Evolutionary conservation across 495 filamentous ascomycete species (phyloP), one percentile per base, ranked within the genome.

Genomic region (Aspergillus asperescens): DNA sequence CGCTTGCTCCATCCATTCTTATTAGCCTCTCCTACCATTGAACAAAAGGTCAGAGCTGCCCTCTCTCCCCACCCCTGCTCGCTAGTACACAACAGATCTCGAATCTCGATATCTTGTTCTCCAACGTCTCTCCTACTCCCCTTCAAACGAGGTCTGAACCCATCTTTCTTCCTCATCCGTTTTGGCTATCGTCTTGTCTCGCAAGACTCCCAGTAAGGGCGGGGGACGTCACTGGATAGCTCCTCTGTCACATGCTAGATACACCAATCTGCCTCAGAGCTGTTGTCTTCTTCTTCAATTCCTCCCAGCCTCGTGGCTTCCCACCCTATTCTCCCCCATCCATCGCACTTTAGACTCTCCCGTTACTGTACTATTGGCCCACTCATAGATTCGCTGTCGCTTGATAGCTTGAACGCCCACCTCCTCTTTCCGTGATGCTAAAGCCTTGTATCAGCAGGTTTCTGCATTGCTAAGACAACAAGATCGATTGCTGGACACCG

Each of bases 171-270:
- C n/a, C n/a, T n/a, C n/a, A n/a, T n/a, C n/a, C n/a, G n/a, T n/a
- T n/a, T n/a, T n/a, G n/a, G n/a, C n/a, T n/a, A n/a, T n/a, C n/a
- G n/a, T n/a, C n/a, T n/a, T n/a, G n/a, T n/a, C n/a, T n/a, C n/a
- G n/a, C n/a, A n/a, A n/a, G n/a, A n/a, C n/a, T n/a, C n/a, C n/a
- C n/a, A n/a, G n/a, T n/a, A n/a, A n/a, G n/a, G n/a, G n/a, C n/a
- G n/a, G n/a, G n/a, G n/a, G n/a, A n/a, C n/a, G 19, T 15, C 4
- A 5, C 4, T 35, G 44, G 19, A 9, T 19, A 2, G 19, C 44
- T 42, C 22, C 39, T 27, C 29, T 35, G 44, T 47, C 44, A 47
- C 44, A 47, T 47, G 44, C 44, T 24, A 22, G 44, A 47, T 47
- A 23, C 16, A 5, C 28, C 16, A 40, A 22, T 19, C 7, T 12